A percentile compares a stretch with the other conserved stretches of the same genome.
Evolutionary conservation across 192 early-diverging fungal genomes (phyloP).

Genomic region (Geranomyces michiganensis): DNA sequence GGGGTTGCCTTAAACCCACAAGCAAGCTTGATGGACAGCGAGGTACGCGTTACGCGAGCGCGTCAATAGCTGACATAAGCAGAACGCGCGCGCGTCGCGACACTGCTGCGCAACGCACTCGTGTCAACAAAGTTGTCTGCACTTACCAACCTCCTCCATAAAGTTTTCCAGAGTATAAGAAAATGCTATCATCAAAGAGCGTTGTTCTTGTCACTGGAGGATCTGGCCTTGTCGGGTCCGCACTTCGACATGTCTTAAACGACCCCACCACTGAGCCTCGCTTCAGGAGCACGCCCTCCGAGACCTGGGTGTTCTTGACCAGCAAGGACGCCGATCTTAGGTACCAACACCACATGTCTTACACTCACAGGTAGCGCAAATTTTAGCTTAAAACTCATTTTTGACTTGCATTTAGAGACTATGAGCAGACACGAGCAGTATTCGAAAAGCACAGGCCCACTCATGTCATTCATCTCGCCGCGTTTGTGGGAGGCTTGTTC

Average conservation of each 20-base stretch:
- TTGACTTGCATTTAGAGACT: conserved; percentile 47
- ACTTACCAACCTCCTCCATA: too few species aligned
- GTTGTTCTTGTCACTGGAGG: conserved; percentile 78
- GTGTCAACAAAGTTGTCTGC: too few species aligned
- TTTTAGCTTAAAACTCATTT: not conserved
- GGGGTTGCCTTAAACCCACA: too few species aligned
- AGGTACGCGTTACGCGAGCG: too few species aligned
- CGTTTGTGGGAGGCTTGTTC: conserved; percentile 73
- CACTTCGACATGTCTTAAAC: conserved; percentile 53
- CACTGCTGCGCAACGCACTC: too few species aligned
- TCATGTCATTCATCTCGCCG: conserved; percentile 76
- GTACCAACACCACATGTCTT: not conserved
- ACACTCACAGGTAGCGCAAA: not conserved
- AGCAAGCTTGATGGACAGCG: too few species aligned
- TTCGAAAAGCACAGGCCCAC: conserved; percentile 80
- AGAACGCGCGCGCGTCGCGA: too few species aligned
- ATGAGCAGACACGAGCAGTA: conserved; percentile 60
- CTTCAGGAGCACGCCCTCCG: conserved; percentile 51
- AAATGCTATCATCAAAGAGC: too few species aligned
- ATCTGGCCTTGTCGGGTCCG: conserved; percentile 77
- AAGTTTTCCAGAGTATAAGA: too few species aligned
- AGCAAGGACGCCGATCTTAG: conserved; percentile 77
- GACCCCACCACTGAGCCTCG: conserved; percentile 15
- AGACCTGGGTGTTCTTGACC: conserved; percentile 73
- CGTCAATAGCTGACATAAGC: too few species aligned